These are phyloP conservation scores for Phytophthora vignae DNA, from an alignment of 352 stramenopile species.

Conservation along the genomic window DNA sequence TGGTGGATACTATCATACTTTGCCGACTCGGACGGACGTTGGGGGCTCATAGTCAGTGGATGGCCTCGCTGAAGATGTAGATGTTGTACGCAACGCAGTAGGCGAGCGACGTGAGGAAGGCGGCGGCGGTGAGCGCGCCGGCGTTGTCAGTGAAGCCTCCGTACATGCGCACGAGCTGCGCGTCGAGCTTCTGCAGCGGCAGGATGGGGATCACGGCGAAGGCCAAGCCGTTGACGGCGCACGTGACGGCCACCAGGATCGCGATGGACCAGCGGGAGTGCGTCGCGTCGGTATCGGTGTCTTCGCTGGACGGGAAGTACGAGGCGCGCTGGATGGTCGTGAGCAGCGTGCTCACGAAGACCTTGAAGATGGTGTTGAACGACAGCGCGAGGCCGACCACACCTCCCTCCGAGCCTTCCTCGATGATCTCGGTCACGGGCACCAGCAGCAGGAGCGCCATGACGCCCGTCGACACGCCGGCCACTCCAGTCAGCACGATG, in stretches of 20 bases:
- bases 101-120: conserved; percentile 49
- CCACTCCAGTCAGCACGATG: conserved; percentile 33
- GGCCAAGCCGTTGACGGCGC: conserved; percentile 47
- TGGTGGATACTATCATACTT: not conserved
- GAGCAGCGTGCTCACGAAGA: conserved; percentile 56
- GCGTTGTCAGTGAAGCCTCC: conserved; percentile 65
- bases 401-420: conserved; percentile 64
- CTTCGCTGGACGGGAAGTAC: conserved; percentile 38
- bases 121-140: conserved; percentile 36
- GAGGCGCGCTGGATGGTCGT: conserved; percentile 44
- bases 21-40: not conserved
- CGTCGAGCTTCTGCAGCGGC: conserved; percentile 66
- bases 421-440: conserved; percentile 66
- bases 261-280: conserved; percentile 41
- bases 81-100: conserved; percentile 63
- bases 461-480: conserved; percentile 38
- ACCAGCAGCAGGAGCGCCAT: conserved; percentile 50
- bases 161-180: conserved; percentile 72
- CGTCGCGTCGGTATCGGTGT: conserved; percentile 25
- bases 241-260: conserved; percentile 43
- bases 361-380: conserved; percentile 60
- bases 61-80: conserved; percentile 48
- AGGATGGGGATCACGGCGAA: conserved; percentile 46
- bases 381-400: conserved; percentile 61
- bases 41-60: conserved; percentile 21